These are phyloP conservation scores for Larix kaempferi DNA, from an alignment of 75 land plant species.

Conservation along the genomic window DNA sequence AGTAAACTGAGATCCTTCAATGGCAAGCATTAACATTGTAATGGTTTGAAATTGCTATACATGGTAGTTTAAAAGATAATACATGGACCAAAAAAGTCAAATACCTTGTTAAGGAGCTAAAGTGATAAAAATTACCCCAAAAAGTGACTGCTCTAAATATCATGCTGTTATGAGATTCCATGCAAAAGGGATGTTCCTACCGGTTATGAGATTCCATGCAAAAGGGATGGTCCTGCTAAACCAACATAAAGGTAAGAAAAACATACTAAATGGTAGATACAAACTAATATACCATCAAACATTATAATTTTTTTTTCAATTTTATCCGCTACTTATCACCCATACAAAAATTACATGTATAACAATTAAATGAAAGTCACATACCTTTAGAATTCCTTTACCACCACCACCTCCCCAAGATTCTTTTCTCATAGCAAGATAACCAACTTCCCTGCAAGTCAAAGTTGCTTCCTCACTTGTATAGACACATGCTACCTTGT, in stretches of 20 bases:
- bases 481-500: no score
- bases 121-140: conserved; percentile 55
- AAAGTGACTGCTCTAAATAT: conserved; percentile 70
- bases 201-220: conserved; percentile 92
- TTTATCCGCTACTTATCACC: not conserved
- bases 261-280: not conserved
- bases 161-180: no score
- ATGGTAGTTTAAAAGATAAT: not conserved
- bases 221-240: conserved; percentile 83
- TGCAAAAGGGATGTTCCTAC: no score
- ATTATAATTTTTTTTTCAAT: not conserved
- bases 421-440: no score
- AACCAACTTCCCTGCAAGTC: no score
- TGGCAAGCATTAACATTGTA: not conserved
- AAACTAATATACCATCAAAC: not conserved
- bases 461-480: no score
- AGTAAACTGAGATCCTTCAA: not conserved
- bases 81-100: not conserved
- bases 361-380: no score
- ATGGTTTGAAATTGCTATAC: not conserved
- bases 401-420: no score
- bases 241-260: not conserved
- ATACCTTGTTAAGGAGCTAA: not conserved
- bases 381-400: no score
- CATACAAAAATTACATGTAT: not conserved